phyloP scores from a whole-genome alignment of 2,329 filamentous ascomycete genomes.

The Neofusicoccum kwambonambiense region DNA sequence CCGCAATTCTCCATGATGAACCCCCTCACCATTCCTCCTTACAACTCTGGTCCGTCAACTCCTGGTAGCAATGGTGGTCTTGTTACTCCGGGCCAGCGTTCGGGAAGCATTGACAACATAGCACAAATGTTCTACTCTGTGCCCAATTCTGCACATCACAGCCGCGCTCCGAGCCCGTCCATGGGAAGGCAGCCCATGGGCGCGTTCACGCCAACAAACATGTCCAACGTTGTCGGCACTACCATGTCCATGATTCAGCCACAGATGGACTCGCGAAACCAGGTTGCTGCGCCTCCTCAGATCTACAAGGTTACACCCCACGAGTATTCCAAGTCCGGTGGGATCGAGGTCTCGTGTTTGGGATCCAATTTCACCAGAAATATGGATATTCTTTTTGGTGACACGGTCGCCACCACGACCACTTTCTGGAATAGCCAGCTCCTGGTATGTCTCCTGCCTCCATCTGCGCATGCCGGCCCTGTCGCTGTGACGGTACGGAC shows the following conservation, averaged over 20 bases:
- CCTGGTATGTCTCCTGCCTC: conserved; percentile 76
- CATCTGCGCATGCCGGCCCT: conserved; percentile 63
- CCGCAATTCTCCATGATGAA: conserved; percentile 13
- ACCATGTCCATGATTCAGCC: conserved; percentile 2
- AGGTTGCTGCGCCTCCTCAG: conserved; percentile 25
- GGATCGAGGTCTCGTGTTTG: conserved; percentile 82
- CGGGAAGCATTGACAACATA: conserved; percentile 65
- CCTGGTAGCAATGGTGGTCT: conserved; percentile 59
- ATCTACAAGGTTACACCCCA: conserved; percentile 82
- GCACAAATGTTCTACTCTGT: conserved; percentile 64
- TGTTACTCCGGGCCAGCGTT: conserved; percentile 57
- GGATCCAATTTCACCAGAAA: conserved; percentile 77
- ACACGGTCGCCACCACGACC: conserved; percentile 66
- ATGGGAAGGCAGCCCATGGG: conserved; percentile 25
- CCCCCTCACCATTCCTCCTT: conserved; percentile 37
- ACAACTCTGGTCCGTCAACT: conserved; percentile 62
- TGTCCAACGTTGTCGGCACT: not conserved
- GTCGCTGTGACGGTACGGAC: conserved; percentile 70
- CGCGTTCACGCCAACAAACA: not conserved
- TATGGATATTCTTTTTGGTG: conserved; percentile 83
- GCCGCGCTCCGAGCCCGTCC: conserved; percentile 73
- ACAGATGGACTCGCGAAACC: conserved; percentile 1
- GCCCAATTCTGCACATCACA: conserved; percentile 69
- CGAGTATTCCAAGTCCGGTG: conserved; percentile 78
- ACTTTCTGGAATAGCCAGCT: conserved; percentile 79